Evolutionary conservation across 2,329 filamentous ascomycete species (phyloP).

Genomic region (Cladophialophora immunda): DNA sequence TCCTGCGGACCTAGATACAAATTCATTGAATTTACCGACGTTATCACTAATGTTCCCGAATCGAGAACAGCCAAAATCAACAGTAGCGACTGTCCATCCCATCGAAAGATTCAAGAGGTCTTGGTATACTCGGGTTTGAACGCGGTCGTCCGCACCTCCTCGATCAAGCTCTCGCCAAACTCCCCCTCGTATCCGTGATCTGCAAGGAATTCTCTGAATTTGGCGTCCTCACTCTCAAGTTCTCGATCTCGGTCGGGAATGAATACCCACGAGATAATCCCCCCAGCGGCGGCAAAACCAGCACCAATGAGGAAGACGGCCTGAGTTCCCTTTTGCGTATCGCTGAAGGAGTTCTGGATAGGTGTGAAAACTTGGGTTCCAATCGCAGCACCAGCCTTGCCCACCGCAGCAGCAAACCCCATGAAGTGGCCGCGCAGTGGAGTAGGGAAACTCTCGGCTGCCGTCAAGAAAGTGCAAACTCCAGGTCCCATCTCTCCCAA

Average conservation of each 20-base stretch:
- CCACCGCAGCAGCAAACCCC: constrained; percentile 58
- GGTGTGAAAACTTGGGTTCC: constrained; percentile 62
- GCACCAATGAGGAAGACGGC: constrained; percentile 62
- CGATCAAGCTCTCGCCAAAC: constrained; percentile 22
- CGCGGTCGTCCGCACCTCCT: constrained; percentile 16
- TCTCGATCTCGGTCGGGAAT: constrained; percentile 56
- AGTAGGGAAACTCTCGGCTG: constrained; percentile 61
- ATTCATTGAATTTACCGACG: neutral
- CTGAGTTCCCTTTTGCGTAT: constrained; percentile 57
- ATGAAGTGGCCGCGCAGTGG: constrained; percentile 60
- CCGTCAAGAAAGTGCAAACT: constrained; percentile 49
- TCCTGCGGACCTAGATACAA: too few species aligned
- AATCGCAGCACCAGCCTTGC: constrained; percentile 61
- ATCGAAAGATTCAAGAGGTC: constrained; percentile 8
- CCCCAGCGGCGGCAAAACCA: constrained; percentile 59
- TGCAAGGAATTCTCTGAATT: constrained; percentile 55
- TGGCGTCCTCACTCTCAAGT: constrained; percentile 56
- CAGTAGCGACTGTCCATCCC: neutral
- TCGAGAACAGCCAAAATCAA: neutral
- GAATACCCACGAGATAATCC: constrained; percentile 55
- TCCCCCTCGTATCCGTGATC: constrained; percentile 53
- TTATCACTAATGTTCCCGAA: neutral
- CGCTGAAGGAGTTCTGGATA: constrained; percentile 56
- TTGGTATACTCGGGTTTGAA: constrained; percentile 16
- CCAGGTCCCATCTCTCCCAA: constrained; percentile 62